phyloP scores from a whole-genome alignment of 148 eudicot species.

The Hydrangea macrophylla region DNA sequence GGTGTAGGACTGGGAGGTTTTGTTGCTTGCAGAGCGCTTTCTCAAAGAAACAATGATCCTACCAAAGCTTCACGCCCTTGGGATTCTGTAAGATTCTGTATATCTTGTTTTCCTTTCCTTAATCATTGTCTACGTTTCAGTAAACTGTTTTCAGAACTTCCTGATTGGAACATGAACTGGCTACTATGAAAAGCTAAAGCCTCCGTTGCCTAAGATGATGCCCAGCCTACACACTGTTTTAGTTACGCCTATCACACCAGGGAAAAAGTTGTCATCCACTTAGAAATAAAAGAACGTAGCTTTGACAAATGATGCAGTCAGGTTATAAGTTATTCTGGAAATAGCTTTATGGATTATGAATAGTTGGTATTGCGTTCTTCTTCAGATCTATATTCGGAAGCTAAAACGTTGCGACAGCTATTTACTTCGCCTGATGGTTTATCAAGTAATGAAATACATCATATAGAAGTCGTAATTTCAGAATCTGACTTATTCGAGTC shows the following conservation, averaged over 20 bases:
- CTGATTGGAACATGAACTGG: neutral
- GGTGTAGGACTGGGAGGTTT: conserved; percentile 89
- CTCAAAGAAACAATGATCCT: conserved; percentile 82
- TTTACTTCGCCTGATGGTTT: no score
- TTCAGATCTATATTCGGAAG: no score
- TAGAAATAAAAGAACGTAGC: no score
- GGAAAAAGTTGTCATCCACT: no score
- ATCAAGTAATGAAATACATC: no score
- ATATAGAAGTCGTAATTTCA: no score
- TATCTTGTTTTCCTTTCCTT: conserved; percentile 5
- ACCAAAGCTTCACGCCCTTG: conserved; percentile 94
- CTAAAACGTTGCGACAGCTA: no score
- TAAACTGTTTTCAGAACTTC: neutral
- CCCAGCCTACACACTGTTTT: neutral
- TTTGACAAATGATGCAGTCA: neutral
- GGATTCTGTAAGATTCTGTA: conserved; percentile 58
- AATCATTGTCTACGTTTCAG: neutral
- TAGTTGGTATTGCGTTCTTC: neutral
- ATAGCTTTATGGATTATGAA: neutral
- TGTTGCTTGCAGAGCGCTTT: conserved; percentile 91
- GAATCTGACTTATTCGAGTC: no score
- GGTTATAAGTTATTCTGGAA: neutral
- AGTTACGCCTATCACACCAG: no score
- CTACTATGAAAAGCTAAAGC: neutral
- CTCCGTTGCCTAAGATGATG: no score